Conservation (phyloP, 768 basidiomycete species). For the Kwoniella mangroviensis region DNA sequence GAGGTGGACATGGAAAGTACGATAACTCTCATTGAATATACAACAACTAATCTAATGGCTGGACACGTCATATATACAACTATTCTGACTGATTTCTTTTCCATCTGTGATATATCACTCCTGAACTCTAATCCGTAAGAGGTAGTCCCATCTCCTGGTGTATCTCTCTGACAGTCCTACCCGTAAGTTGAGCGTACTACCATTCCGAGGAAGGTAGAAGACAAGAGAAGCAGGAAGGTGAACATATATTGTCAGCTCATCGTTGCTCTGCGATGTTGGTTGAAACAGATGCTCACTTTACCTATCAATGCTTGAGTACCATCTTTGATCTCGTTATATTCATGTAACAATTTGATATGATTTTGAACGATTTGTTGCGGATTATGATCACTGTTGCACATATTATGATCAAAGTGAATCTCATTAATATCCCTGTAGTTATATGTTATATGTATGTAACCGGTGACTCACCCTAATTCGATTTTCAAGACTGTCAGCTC, state of each 20-base stretch:
- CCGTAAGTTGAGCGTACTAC: conserved; percentile 51
- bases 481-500: conserved; percentile 22
- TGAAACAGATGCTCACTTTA: conserved; percentile 32
- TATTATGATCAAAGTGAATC: too few species aligned
- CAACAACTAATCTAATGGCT: too few species aligned
- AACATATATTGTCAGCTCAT: conserved; percentile 2
- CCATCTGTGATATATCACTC: too few species aligned
- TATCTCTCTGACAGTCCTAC: conserved; percentile 47
- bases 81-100: too few species aligned
- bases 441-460: background rate
- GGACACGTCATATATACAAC: background rate
- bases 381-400: conserved; percentile 33
- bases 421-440: too few species aligned
- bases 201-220: background rate
- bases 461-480: conserved; percentile 24
- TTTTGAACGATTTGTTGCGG: conserved; percentile 41
- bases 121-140: conserved; percentile 40
- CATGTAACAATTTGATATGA: conserved; percentile 55
- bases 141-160: conserved; percentile 52
- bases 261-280: background rate
- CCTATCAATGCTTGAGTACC: conserved; percentile 55
- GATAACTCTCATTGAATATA: too few species aligned
- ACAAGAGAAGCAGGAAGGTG: too few species aligned
- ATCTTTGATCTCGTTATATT: conserved; percentile 59
- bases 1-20: too few species aligned